These are phyloP conservation scores for Seiridium cupressi DNA, from an alignment of 2,329 filamentous ascomycete species.

Conservation along the genomic window DNA sequence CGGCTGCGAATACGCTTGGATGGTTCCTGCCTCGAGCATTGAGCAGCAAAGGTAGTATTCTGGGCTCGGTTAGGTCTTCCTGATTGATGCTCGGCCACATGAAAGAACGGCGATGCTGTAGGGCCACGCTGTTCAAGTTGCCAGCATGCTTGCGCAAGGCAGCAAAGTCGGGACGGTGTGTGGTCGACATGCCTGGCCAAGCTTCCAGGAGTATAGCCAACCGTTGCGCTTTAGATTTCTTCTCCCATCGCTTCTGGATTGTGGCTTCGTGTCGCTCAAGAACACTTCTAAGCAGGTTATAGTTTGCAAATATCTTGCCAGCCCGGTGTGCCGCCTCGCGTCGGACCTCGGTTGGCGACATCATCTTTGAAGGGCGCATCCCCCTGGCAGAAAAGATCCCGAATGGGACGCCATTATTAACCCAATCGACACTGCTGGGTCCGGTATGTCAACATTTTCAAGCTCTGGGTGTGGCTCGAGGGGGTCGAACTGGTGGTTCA, in stretches of 20 bases:
- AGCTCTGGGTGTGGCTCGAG: slow-evolving; percentile 16
- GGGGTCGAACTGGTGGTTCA: slow-evolving; percentile 15
- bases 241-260: slow-evolving; percentile 53
- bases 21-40: slow-evolving; percentile 47
- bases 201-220: slow-evolving; percentile 38
- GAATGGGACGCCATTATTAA: slow-evolving; percentile 12
- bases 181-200: slow-evolving; percentile 48
- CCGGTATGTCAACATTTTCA: slow-evolving; percentile 8
- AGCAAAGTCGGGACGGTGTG: slow-evolving; percentile 51
- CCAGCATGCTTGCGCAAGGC: slow-evolving; percentile 25
- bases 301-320: not conserved
- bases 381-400: slow-evolving; percentile 7
- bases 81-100: slow-evolving; percentile 57
- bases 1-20: slow-evolving; percentile 44
- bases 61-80: slow-evolving; percentile 48
- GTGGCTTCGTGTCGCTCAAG: slow-evolving; percentile 48
- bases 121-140: slow-evolving; percentile 13
- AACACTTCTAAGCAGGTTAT: slow-evolving; percentile 28
- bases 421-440: slow-evolving; percentile 7
- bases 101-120: slow-evolving; percentile 30
- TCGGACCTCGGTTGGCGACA: not conserved
- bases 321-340: not conserved
- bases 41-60: slow-evolving; percentile 46
- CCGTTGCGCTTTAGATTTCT: slow-evolving; percentile 47
- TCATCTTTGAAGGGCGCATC: not conserved